Percentiles rank a stretch among this genome's conserved stretches.
These are phyloP conservation scores for Inosperma sp. DNA, from an alignment of 768 basidiomycete species.

Conservation along the genomic window DNA sequence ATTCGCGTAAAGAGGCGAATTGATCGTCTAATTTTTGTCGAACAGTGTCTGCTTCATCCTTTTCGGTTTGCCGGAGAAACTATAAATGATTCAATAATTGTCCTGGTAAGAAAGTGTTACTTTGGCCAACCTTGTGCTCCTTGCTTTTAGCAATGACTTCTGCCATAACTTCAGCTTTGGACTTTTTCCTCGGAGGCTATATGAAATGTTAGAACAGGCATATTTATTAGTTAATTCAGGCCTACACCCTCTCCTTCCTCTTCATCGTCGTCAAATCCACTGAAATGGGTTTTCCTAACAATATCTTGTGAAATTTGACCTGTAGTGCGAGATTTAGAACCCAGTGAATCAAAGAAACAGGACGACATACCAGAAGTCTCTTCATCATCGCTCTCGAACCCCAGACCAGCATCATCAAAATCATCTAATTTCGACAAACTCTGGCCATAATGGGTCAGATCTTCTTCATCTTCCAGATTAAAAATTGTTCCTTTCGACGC, in stretches of 20 bases:
- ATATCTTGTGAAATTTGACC: constrained; percentile 66
- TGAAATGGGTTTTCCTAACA: constrained; percentile 74
- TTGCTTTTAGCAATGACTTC: constrained; percentile 98
- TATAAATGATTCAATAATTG: constrained; percentile 27
- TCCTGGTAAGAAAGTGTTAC: constrained; percentile 10
- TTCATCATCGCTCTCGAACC: constrained; percentile 56
- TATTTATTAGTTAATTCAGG: background rate
- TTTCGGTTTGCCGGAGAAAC: constrained; percentile 84
- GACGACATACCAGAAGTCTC: constrained; percentile 37
- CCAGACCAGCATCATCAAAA: constrained; percentile 68
- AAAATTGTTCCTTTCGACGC: constrained; percentile 72
- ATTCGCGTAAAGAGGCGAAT: constrained; percentile 70
- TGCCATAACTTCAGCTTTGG: constrained; percentile 94
- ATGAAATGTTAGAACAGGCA: constrained; percentile 6
- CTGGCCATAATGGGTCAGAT: constrained; percentile 89
- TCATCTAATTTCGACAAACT: constrained; percentile 82
- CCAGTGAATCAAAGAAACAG: background rate
- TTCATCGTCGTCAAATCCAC: constrained; percentile 76
- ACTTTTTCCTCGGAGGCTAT: constrained; percentile 80
- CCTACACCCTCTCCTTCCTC: constrained; percentile 47
- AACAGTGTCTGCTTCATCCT: constrained; percentile 78
- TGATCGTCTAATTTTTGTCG: constrained; percentile 87
- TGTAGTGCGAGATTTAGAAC: constrained; percentile 17
- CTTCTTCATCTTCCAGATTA: constrained; percentile 89
- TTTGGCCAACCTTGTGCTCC: constrained; percentile 70